Percentiles rank a stretch among this genome's conserved stretches.
Evolutionary conservation across 2,329 filamentous ascomycete species (phyloP).

Genomic region (Trichoderma lentiforme): DNA sequence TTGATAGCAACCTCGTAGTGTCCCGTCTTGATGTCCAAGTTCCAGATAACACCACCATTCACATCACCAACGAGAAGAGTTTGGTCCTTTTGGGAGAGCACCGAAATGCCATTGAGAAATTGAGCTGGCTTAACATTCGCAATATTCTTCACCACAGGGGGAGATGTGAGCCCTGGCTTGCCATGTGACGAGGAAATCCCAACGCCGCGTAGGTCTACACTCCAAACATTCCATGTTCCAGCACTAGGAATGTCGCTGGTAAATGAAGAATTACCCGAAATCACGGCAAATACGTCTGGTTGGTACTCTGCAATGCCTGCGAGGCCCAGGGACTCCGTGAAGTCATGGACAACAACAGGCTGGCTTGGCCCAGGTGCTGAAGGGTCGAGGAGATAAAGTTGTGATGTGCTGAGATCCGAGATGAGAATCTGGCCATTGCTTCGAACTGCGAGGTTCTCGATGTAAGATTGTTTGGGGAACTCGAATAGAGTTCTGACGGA

Average conservation of each 20-base stretch:
- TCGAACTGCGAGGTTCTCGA: constrained; percentile 37
- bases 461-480: constrained; percentile 13
- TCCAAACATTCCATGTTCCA: constrained; percentile 25
- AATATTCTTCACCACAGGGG: constrained; percentile 22
- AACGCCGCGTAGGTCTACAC: constrained; percentile 23
- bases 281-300: constrained; percentile 33
- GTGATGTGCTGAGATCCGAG: constrained; percentile 29
- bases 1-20: constrained; percentile 25
- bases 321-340: constrained; percentile 26
- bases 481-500: constrained; percentile 11
- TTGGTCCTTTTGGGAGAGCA: constrained; percentile 17
- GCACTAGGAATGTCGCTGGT: constrained; percentile 16
- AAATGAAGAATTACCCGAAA: constrained; percentile 26
- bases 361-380: constrained; percentile 9
- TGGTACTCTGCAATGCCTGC: constrained; percentile 36
- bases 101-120: constrained; percentile 29
- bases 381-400: constrained; percentile 35
- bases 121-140: constrained; percentile 23
- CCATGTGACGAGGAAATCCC: constrained; percentile 22
- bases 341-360: constrained; percentile 29
- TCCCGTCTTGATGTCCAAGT: constrained; percentile 24
- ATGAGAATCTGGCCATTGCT: constrained; percentile 37
- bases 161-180: background rate
- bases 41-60: constrained; percentile 25
- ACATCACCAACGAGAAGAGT: constrained; percentile 26